A percentile compares a stretch with the other conserved stretches of the same genome.
Evolutionary conservation across 169 alveolate genomes (phyloP).

Genomic region (Plasmodium knowlesi): DNA sequence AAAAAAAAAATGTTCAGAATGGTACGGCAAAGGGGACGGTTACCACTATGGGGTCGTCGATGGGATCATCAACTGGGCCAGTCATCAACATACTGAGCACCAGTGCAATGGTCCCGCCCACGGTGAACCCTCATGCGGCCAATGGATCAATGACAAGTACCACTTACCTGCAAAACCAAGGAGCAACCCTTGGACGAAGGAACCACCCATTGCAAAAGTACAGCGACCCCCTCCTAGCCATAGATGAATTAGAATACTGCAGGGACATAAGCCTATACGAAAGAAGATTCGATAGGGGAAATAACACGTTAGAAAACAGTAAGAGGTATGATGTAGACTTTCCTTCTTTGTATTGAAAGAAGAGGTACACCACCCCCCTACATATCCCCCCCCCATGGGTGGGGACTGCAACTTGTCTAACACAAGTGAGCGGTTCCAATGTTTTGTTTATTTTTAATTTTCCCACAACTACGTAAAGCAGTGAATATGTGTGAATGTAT

Average conservation of each 20-base stretch:
- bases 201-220: no score
- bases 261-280: constrained; percentile 58
- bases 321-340: constrained; percentile 50
- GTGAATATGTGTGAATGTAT: neutral
- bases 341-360: constrained; percentile 10
- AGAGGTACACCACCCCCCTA: neutral
- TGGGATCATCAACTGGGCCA: neutral
- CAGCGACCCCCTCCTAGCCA: neutral
- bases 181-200: no score
- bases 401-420: neutral
- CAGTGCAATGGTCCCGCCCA: no score
- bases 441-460: constrained; percentile 9
- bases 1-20: neutral
- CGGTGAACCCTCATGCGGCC: no score
- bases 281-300: constrained; percentile 23
- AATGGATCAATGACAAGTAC: neutral
- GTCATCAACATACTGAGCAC: neutral
- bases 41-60: neutral
- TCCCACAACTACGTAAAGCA: neutral
- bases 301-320: neutral
- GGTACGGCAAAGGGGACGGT: neutral
- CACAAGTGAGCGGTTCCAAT: neutral
- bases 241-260: constrained; percentile 32
- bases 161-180: neutral
- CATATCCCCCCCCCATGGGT: neutral